Conservation (phyloP, 257 asterid genomes). For the Solanum commersonii region DNA sequence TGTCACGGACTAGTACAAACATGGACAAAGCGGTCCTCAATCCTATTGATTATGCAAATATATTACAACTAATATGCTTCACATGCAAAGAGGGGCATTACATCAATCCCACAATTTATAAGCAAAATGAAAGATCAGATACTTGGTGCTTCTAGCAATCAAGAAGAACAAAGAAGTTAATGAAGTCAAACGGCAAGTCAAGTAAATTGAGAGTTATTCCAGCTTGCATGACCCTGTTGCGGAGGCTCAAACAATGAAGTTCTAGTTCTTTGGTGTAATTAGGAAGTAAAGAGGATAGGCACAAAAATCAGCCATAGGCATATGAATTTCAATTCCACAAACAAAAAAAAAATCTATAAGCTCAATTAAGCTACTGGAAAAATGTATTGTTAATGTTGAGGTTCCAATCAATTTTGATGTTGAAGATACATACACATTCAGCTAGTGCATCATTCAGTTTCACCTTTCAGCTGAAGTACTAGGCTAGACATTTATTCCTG, state of each 20-base stretch:
- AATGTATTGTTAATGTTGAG: slow-evolving; percentile 44
- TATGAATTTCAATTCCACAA: not conserved
- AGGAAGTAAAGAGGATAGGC: not conserved
- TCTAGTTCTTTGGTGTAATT: not conserved
- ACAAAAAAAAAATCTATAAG: not conserved
- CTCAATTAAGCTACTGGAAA: slow-evolving; percentile 20
- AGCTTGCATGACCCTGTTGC: not conserved
- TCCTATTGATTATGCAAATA: not conserved
- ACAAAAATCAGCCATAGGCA: not conserved
- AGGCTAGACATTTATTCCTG: slow-evolving; percentile 76
- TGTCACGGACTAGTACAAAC: not conserved
- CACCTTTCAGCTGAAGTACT: slow-evolving; percentile 47
- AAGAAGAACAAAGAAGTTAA: not conserved
- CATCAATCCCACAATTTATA: not conserved
- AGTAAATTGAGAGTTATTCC: not conserved
- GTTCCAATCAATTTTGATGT: slow-evolving; percentile 49
- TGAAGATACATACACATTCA: slow-evolving; percentile 52
- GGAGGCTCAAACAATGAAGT: not conserved
- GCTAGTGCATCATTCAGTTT: slow-evolving; percentile 52
- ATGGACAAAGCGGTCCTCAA: not conserved
- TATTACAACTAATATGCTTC: not conserved
- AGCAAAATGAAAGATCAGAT: not conserved
- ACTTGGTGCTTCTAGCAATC: not conserved
- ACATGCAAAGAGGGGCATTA: not conserved
- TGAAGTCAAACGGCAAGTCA: not conserved